A percentile compares a stretch with the other conserved stretches of the same genome.
phyloP scores from a whole-genome alignment of 108 stramenopile species.

The Pseudonitzschia pungens region DNA sequence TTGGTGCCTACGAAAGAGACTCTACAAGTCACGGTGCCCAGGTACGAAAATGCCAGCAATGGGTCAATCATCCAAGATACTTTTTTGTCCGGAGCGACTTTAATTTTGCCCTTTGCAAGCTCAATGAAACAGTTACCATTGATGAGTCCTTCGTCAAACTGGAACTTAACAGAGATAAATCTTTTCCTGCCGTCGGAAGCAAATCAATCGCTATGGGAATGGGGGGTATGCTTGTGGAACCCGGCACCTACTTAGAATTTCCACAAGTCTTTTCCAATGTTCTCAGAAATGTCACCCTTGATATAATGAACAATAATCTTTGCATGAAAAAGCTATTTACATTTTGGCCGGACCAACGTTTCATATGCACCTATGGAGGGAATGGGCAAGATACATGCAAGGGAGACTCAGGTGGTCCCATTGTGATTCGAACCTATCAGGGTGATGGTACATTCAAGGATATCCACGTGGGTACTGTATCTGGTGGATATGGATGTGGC shows the following conservation, averaged over 20 bases:
- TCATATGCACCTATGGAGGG: slow-evolving; percentile 35
- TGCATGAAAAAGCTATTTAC: background rate
- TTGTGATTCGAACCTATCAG: background rate
- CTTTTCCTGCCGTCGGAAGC: background rate
- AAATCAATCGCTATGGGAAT: background rate
- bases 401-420: slow-evolving; percentile 44
- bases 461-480: slow-evolving; percentile 39
- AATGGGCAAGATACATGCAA: slow-evolving; percentile 39
- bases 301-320: background rate
- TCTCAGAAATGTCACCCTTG: background rate
- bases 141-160: background rate
- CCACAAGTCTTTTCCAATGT: background rate
- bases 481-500: no score
- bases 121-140: background rate
- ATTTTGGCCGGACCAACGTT: slow-evolving; percentile 19
- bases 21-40: no score
- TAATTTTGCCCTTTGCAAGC: slow-evolving; percentile 6
- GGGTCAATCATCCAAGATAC: no score
- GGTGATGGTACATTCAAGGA: slow-evolving; percentile 3
- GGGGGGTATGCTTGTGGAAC: background rate
- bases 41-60: no score
- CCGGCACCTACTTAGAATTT: background rate
- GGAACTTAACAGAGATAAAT: background rate
- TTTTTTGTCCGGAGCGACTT: no score
- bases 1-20: no score